Conservation (phyloP, 208 protist genomes). For the Trichomonas tenax region DNA sequence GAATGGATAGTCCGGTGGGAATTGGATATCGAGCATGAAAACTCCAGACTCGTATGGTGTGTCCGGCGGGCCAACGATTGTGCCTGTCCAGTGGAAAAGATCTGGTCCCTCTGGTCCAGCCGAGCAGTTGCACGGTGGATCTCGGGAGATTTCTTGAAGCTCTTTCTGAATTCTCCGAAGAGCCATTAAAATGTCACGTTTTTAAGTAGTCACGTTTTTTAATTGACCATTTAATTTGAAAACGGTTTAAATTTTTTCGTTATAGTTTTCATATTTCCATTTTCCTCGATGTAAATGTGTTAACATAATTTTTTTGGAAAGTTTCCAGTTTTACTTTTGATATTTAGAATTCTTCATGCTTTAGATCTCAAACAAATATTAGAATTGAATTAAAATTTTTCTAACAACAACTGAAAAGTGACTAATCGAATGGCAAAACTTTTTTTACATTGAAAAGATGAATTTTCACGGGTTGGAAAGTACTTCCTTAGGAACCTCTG, state of each 20-base stretch:
- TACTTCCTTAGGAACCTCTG: no score
- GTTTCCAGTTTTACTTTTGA: no score
- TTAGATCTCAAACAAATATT: no score
- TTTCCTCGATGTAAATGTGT: no score
- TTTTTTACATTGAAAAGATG: no score
- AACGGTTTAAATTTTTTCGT: background rate
- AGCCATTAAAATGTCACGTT: constrained; percentile 22
- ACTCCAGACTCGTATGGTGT: constrained; percentile 84
- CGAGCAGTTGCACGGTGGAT: constrained; percentile 47
- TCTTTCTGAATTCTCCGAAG: constrained; percentile 47
- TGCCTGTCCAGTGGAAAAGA: constrained; percentile 52
- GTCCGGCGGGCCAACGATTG: constrained; percentile 58
- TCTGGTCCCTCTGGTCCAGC: constrained; percentile 44
- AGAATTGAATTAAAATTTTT: no score
- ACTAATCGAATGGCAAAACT: no score
- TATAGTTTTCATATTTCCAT: background rate
- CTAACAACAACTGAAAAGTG: no score
- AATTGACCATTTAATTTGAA: background rate
- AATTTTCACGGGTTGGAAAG: no score
- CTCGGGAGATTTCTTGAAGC: constrained; percentile 39
- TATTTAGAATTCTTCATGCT: no score
- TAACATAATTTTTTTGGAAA: no score
- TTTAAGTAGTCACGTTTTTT: background rate
- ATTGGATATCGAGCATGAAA: constrained; percentile 94
- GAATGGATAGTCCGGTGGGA: constrained; percentile 84